Evolutionary conservation across 371 early-diverging fungal species (phyloP), one percentile per base, ranked within the genome.

Genomic region (Dichotomocladium elegans): DNA sequence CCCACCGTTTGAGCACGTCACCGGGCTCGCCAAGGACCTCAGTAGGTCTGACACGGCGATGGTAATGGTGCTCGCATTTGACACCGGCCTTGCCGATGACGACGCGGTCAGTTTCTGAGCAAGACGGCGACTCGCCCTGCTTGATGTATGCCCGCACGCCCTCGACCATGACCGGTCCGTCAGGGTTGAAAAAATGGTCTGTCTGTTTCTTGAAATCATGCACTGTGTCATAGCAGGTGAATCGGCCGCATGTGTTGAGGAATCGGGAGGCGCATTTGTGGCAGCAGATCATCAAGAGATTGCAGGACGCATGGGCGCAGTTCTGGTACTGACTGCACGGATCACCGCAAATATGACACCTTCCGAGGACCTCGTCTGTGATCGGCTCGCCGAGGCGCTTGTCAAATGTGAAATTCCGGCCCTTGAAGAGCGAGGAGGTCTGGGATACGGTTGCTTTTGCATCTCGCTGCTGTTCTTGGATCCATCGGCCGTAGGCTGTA

Each of bases 351-450:
- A 87, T 75, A 42, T 87, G 86, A 46, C 92, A 91, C 40, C 78
- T 64, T 14, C 70, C 70, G 12, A 89, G 51, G 0, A 88, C 68
- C 9, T 89, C 89, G 15, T 80, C 72, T 8, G 90, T 87, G 41
- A 90, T 86, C 19, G 77, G 77, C 54, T 91, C 92, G 10, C 92
- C 90, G 25, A 88, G 56, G 1, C 90, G 85, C 50, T 83, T 85
- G 63, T 91, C 92, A 61, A 91, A 91, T 0, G 92, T 91, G 52
- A 91, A 91, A 61, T 91, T 91, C 30, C 87, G 87, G 42, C 92
- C 92, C n/a, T 61, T 68, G 61, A 82, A 91, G 14, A 89, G 64
- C 0, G 91, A 90, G 21, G 53, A 7, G 7, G 19, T 28, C 6
- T 69, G 51, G 9, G n/a, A n/a, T n/a, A n/a, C n/a, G n/a, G n/a